Percentiles rank a stretch among this genome's conserved stretches.
phyloP scores from a whole-genome alignment of 768 basidiomycete genomes.

The Paxillus ammoniavirescens region DNA sequence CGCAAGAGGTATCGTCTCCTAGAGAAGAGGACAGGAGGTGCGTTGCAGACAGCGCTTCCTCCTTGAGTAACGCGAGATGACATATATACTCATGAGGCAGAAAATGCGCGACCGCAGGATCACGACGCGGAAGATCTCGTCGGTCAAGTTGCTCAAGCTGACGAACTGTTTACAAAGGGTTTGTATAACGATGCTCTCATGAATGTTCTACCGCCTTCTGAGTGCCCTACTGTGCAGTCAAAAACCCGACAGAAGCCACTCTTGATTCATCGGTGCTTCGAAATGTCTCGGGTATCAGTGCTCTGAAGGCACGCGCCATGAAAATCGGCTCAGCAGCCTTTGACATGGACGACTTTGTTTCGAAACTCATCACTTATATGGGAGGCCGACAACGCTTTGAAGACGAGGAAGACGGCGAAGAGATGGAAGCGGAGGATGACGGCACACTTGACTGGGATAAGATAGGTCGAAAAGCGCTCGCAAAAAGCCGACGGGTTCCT shows the following conservation, averaged over 20 bases:
- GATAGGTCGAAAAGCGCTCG: constrained; percentile 81
- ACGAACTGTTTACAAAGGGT: constrained; percentile 68
- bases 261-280: constrained; percentile 84
- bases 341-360: constrained; percentile 88
- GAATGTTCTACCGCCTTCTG: background rate
- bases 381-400: constrained; percentile 59
- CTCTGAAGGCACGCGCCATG: constrained; percentile 88
- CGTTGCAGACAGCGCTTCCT: constrained; percentile 13
- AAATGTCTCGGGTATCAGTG: constrained; percentile 73
- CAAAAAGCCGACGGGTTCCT: constrained; percentile 75
- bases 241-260: constrained; percentile 83
- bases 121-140: constrained; percentile 55
- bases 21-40: constrained; percentile 64
- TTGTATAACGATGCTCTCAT: constrained; percentile 6
- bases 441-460: constrained; percentile 75
- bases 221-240: constrained; percentile 44
- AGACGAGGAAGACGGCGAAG: constrained; percentile 43
- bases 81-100: constrained; percentile 21
- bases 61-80: constrained; percentile 1
- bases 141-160: constrained; percentile 53
- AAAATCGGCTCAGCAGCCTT: constrained; percentile 87
- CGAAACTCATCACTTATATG: constrained; percentile 72
- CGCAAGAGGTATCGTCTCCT: constrained; percentile 72
- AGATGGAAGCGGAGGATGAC: constrained; percentile 52
- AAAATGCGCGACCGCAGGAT: constrained; percentile 52